Evolutionary conservation across 2,329 filamentous ascomycete species (phyloP), one percentile per base, ranked within the genome.

Genomic region (Fusarium continuum): DNA sequence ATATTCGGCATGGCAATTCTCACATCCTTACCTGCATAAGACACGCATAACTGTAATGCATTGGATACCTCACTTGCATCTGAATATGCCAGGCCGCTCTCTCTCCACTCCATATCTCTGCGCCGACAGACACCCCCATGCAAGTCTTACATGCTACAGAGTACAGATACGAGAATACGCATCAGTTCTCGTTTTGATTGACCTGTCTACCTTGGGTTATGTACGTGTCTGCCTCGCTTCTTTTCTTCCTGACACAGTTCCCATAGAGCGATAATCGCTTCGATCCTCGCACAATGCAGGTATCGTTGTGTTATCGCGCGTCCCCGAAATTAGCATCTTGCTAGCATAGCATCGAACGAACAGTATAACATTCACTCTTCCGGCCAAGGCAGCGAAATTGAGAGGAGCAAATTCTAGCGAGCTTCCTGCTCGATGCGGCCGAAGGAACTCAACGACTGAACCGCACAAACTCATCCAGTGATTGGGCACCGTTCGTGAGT

Each of bases 221-320:
- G 35, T 53, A 55, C 31, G 45, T 46, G n/a, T 51, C 19, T 26
- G 14, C 31, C 53, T 57, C 46, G 29, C 31, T 49, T 39, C 39
- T 17, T 40, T 38, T 61, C 53, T 50, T 55, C 55, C 64, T 68
- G 65, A 64, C 47, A 64, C 60, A 40, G 43, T 58, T 39, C 47
- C 55, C 59, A 50, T 53, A 47, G 55, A 49, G 41, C 47, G 46
- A 67, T 38, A 32, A 23, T 44, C 41, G 47, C 45, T 49, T 40
- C 40, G 28, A 38, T 39, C 36, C 36, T 64, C 45, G 48, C 19
- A 49, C 52, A 52, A 31, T 28, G 32, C 19, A 43, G 39, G 40
- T 49, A 25, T 43, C 39, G 19, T 41, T 19, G 17, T 36, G 32
- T 41, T 48, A 19, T 41, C n/a, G 40, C 48, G 40, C 31, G 52